Conservation (phyloP, 495 filamentous ascomycete genomes). For the Podospora anserina region DNA sequence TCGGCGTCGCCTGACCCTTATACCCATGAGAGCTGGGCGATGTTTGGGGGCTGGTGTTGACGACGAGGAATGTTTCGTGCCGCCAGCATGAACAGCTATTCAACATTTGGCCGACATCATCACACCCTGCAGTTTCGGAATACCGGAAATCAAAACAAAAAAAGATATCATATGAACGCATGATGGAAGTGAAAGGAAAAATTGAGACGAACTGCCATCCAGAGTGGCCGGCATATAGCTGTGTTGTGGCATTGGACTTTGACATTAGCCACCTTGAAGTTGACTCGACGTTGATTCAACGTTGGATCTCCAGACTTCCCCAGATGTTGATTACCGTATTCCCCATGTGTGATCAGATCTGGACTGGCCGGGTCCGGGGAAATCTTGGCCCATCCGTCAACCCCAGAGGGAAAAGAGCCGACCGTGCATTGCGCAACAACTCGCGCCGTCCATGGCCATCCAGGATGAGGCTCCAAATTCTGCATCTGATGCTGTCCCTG, state of each 20-base stretch:
- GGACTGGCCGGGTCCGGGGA: not conserved
- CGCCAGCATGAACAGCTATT: not conserved
- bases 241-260: not conserved
- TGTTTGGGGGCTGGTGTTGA: not conserved
- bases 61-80: not conserved
- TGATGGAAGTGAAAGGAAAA: not conserved
- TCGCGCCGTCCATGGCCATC: not conserved
- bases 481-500: not conserved
- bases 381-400: not conserved
- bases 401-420: not conserved
- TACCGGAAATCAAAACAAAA: not conserved
- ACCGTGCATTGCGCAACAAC: not conserved
- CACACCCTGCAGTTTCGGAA: not conserved
- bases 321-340: not conserved
- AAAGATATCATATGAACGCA: not conserved
- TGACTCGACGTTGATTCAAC: not conserved
- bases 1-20: not conserved
- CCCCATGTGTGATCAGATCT: not conserved
- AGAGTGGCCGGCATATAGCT: not conserved
- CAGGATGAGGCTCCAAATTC: not conserved
- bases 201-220: not conserved
- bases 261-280: not conserved
- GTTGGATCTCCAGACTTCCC: not conserved
- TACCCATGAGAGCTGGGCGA: not conserved
- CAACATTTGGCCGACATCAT: constrained; percentile 3